Evolutionary conservation across 1,139 yeast genomes (phyloP).

Genomic region (Taiozyma sp.): DNA sequence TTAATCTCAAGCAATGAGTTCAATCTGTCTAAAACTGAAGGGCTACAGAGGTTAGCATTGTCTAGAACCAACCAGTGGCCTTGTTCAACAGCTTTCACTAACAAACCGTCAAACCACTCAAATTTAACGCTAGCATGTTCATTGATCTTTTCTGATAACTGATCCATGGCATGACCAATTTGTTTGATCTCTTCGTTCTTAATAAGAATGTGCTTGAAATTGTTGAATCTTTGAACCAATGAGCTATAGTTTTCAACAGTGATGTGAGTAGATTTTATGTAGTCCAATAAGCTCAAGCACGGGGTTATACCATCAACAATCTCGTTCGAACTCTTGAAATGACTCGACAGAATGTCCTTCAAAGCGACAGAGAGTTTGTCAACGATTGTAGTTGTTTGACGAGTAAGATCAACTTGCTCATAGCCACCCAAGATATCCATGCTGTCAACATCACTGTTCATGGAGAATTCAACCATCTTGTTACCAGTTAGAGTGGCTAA

Average conservation of each 20-base stretch:
- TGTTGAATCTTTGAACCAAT: conserved; percentile 27
- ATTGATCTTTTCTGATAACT: conserved; percentile 16
- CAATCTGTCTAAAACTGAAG: conserved; percentile 90
- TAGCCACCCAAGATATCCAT: conserved; percentile 97
- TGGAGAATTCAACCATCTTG: conserved; percentile 75
- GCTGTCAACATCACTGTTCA: conserved; percentile 94
- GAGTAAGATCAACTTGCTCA: conserved; percentile 81
- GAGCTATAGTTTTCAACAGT: conserved; percentile 24
- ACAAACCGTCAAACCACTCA: conserved; percentile 94
- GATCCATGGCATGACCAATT: conserved; percentile 17
- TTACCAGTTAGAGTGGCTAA: conserved; percentile 71
- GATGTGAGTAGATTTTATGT: conserved; percentile 24
- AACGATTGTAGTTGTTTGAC: conserved; percentile 46
- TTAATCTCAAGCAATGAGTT: conserved; percentile 86
- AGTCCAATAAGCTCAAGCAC: conserved; percentile 27
- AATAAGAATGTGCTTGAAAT: conserved; percentile 31
- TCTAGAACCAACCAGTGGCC: conserved; percentile 95
- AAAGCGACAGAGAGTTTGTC: conserved; percentile 32
- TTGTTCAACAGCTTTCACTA: conserved; percentile 85
- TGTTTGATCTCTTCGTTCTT: conserved; percentile 25
- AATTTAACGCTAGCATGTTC: conserved; percentile 50
- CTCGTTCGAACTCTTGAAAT: conserved; percentile 27
- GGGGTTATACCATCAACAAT: conserved; percentile 20
- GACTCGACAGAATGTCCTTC: conserved; percentile 34
- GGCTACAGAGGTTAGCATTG: conserved; percentile 92